Percentiles rank a stretch among this genome's conserved stretches.
phyloP scores from a whole-genome alignment of 257 asterid genomes.

The Solanum raphanifolium region DNA sequence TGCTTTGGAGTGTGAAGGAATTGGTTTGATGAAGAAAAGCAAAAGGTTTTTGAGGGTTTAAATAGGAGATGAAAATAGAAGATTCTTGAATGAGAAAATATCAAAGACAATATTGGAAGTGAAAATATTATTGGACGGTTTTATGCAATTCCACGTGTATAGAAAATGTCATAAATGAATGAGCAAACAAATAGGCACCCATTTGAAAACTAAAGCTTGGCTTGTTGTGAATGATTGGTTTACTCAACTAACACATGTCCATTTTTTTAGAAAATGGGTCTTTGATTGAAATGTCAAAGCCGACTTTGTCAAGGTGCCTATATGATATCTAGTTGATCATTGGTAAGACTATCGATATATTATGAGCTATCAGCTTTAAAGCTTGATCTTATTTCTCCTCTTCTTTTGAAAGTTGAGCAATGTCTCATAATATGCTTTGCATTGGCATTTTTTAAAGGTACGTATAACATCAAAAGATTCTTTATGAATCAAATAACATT shows the following conservation, averaged over 20 bases:
- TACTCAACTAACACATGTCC: background rate
- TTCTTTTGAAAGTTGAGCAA: no score
- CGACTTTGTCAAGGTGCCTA: no score
- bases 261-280: background rate
- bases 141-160: slow-evolving; percentile 15
- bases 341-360: no score
- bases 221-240: background rate
- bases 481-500: no score
- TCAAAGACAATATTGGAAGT: background rate
- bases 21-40: background rate
- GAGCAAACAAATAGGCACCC: background rate
- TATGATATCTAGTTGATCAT: no score
- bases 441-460: no score
- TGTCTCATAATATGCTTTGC: no score
- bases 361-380: no score
- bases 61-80: slow-evolving; percentile 3
- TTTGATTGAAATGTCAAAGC: background rate
- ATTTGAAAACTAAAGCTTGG: background rate
- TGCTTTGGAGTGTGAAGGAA: background rate
- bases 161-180: background rate
- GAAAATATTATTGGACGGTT: slow-evolving; percentile 3
- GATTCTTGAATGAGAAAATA: slow-evolving; percentile 8
- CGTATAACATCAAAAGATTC: no score
- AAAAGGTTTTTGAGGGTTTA: background rate
- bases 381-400: no score